phyloP scores from a whole-genome alignment of 805 yeast genomes.

The Kuraishia piskuri region DNA sequence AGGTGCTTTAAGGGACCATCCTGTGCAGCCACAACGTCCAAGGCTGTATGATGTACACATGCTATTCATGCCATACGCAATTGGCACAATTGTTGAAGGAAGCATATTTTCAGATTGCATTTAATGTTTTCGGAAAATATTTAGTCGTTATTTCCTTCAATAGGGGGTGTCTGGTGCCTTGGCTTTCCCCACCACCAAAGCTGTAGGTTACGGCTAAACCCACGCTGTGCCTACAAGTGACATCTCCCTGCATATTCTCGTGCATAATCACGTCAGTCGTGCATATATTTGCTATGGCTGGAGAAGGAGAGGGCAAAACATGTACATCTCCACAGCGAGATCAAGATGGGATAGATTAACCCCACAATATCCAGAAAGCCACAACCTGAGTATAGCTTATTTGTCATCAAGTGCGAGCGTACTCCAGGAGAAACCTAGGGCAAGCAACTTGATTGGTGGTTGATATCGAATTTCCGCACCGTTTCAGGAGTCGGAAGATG shows the following conservation, averaged over 20 bases:
- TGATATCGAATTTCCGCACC: background rate
- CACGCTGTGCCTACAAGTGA: background rate
- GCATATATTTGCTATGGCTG: background rate
- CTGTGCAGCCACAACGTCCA: background rate
- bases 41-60: too few relatives aligned
- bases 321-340: background rate
- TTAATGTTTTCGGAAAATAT: too few relatives aligned
- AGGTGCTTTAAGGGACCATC: background rate
- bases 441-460: background rate
- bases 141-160: too few relatives aligned
- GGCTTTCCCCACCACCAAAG: too few relatives aligned
- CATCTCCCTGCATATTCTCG: background rate
- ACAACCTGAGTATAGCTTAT: background rate
- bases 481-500: background rate
- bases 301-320: background rate
- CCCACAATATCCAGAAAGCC: background rate
- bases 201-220: background rate
- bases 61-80: too few relatives aligned
- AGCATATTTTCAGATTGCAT: too few relatives aligned
- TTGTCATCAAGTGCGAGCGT: background rate
- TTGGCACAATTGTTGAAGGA: too few relatives aligned
- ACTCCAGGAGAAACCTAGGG: background rate
- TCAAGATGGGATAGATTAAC: background rate
- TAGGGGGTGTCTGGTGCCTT: too few relatives aligned
- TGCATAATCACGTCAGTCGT: background rate